phyloP scores from a whole-genome alignment of 768 basidiomycete genomes.

The Lyophyllum semitale region DNA sequence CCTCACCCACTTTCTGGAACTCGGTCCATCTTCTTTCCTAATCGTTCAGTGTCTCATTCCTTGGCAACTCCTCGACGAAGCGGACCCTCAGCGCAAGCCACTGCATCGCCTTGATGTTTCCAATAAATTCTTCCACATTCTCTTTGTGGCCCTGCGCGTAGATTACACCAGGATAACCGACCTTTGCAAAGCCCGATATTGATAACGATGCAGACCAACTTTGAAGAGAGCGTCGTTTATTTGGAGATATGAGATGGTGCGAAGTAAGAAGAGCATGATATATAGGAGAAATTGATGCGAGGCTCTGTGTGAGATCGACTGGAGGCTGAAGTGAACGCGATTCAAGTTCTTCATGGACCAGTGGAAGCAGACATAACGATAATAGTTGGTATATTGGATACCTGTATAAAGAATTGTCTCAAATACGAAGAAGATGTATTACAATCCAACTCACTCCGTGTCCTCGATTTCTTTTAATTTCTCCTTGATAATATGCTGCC shows the following conservation, averaged over 20 bases:
- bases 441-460: constrained; percentile 29
- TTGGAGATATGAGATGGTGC: constrained; percentile 68
- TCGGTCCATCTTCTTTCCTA: constrained; percentile 52
- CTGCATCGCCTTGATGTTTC: constrained; percentile 72
- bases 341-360: constrained; percentile 44
- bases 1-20: constrained; percentile 69
- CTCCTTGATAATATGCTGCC: constrained; percentile 43
- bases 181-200: constrained; percentile 69
- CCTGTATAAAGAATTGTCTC: constrained; percentile 31
- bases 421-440: neutral
- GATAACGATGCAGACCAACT: constrained; percentile 56
- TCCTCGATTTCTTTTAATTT: constrained; percentile 35
- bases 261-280: constrained; percentile 73
- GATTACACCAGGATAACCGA: constrained; percentile 76
- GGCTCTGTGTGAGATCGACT: neutral
- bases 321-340: neutral
- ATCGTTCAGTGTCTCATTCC: constrained; percentile 2
- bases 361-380: constrained; percentile 56
- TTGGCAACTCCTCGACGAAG: constrained; percentile 51
- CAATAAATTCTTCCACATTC: constrained; percentile 63
- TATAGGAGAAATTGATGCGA: constrained; percentile 5
- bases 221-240: constrained; percentile 60
- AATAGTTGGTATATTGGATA: constrained; percentile 64
- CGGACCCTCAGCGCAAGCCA: constrained; percentile 72
- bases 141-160: constrained; percentile 61